Conservation (phyloP, 176 grass and related monocot genomes). For the Calamus simplicifolius region DNA sequence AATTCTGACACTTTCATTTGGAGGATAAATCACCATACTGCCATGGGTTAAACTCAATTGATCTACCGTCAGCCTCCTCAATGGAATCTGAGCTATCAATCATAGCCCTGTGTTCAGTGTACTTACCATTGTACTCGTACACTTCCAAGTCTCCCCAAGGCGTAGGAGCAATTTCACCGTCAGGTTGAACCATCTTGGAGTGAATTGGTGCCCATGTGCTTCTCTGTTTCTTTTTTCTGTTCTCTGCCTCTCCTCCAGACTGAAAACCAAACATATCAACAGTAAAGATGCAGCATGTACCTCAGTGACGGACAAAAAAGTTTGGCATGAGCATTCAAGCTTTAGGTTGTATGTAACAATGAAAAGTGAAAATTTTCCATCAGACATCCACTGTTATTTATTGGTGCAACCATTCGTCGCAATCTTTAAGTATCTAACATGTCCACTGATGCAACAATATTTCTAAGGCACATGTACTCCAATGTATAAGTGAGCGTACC, state of each 20-base stretch:
- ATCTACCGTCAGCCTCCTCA: conserved; percentile 29
- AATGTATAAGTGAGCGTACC: conserved; percentile 23
- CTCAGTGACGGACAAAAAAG: too few species aligned
- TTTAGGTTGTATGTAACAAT: too few species aligned
- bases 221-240: conserved; percentile 80
- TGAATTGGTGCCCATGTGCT: conserved; percentile 48
- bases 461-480: too few species aligned
- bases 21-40: conserved; percentile 47
- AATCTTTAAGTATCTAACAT: too few species aligned
- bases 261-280: conserved; percentile 15
- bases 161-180: conserved; percentile 43
- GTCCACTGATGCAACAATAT: too few species aligned
- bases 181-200: conserved; percentile 77
- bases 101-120: conserved; percentile 47
- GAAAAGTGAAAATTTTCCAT: too few species aligned
- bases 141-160: conserved; percentile 93
- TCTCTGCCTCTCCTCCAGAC: conserved; percentile 88
- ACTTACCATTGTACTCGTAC: conserved; percentile 82
- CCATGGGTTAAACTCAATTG: conserved; percentile 86
- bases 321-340: too few species aligned
- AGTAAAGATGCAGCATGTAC: too few species aligned
- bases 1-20: conserved; percentile 11
- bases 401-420: too few species aligned
- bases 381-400: too few species aligned
- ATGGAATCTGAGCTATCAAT: conserved; percentile 34